Evolutionary conservation across 176 grass and related monocot genomes (phyloP).

Genomic region (Eleusine indica): DNA sequence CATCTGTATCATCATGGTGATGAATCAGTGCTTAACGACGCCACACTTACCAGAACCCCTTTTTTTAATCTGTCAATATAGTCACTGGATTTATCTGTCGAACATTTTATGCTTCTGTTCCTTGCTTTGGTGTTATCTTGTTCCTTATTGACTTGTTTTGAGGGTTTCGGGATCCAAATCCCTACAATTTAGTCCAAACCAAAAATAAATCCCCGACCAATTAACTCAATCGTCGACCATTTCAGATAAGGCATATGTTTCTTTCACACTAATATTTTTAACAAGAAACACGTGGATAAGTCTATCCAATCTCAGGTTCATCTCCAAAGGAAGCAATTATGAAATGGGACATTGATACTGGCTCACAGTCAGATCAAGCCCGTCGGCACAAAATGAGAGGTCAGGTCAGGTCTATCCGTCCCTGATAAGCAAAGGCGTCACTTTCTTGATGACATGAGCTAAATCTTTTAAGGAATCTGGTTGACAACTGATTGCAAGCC

Average conservation of each 20-base stretch:
- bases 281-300: neutral
- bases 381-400: neutral
- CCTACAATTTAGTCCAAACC: neutral
- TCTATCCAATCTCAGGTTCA: neutral
- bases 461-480: neutral
- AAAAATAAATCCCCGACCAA: neutral
- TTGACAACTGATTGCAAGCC: neutral
- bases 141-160: neutral
- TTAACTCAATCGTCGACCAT: neutral
- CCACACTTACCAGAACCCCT: neutral
- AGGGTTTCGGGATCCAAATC: neutral
- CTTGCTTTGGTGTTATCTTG: neutral
- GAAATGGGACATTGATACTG: neutral
- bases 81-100: neutral
- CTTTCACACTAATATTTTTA: neutral
- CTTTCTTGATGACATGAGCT: neutral
- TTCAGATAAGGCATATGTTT: neutral
- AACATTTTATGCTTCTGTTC: neutral
- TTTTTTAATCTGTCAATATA: neutral
- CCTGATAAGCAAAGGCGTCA: neutral
- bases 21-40: neutral
- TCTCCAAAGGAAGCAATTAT: neutral
- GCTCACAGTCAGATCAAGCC: neutral
- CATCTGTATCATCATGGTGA: neutral
- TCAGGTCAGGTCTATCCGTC: neutral